Percentiles rank a stretch among this genome's conserved stretches.
Evolutionary conservation across 805 yeast genomes (phyloP).

Genomic region (Millerozyma miso): DNA sequence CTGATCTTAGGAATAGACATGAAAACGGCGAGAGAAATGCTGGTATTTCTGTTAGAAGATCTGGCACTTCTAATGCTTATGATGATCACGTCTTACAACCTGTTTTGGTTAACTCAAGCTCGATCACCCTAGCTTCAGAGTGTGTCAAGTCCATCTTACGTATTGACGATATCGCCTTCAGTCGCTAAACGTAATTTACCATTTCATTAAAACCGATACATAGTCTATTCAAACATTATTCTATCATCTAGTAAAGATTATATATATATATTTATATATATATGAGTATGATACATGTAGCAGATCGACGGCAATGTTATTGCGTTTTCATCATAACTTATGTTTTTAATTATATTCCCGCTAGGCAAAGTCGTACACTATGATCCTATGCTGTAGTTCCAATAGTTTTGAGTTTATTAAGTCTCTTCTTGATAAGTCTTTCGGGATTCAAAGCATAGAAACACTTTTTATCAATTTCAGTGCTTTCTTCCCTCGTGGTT

Average conservation of each 20-base stretch:
- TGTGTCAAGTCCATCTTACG: constrained; percentile 93
- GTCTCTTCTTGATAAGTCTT: constrained; percentile 44
- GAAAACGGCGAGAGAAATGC: constrained; percentile 87
- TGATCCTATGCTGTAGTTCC: neutral
- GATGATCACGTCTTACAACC: constrained; percentile 97
- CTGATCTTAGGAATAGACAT: constrained; percentile 87
- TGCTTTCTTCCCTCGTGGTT: constrained; percentile 60
- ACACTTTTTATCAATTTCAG: constrained; percentile 57
- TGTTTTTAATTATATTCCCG: no score
- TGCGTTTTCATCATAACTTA: no score
- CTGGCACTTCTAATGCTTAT: constrained; percentile 86
- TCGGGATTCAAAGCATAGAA: constrained; percentile 61
- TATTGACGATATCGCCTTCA: constrained; percentile 94
- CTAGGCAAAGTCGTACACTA: no score
- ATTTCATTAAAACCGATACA: neutral
- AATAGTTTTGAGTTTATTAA: constrained; percentile 17
- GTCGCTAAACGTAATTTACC: constrained; percentile 27
- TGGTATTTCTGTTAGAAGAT: constrained; percentile 93
- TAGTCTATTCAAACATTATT: neutral
- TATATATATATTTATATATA: neutral
- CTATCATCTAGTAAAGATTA: neutral
- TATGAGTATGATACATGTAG: constrained; percentile 1
- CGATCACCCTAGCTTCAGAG: constrained; percentile 91
- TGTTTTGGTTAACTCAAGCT: constrained; percentile 89
- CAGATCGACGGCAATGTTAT: no score